phyloP scores from a whole-genome alignment of 2,329 filamentous ascomycete genomes.

The Lasiodiplodia theobromae region DNA sequence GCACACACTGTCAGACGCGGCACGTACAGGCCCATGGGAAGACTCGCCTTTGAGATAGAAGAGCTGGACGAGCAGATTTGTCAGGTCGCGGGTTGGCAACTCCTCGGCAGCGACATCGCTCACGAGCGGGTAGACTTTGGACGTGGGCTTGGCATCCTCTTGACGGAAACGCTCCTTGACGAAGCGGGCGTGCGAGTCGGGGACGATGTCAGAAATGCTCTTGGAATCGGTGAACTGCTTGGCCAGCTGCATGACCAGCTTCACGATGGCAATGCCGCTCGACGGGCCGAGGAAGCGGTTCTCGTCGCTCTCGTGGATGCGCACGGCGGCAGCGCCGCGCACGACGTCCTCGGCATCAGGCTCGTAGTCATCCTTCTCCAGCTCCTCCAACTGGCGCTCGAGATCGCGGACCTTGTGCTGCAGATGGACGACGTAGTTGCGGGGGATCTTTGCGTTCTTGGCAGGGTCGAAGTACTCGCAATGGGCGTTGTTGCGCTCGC shows the following conservation, averaged over 20 bases:
- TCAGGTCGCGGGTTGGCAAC: constrained; percentile 76
- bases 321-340: constrained; percentile 83
- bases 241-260: constrained; percentile 93
- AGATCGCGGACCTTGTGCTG: constrained; percentile 85
- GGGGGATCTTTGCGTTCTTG: constrained; percentile 83
- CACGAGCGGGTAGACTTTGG: constrained; percentile 88
- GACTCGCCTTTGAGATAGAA: constrained; percentile 81
- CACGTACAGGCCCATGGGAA: background rate
- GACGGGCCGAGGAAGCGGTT: constrained; percentile 90
- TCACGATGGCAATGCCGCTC: constrained; percentile 93
- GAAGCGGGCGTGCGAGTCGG: constrained; percentile 71
- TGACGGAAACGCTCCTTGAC: constrained; percentile 72
- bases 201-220: constrained; percentile 90
- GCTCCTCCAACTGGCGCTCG: constrained; percentile 79
- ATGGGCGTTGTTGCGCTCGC: constrained; percentile 86
- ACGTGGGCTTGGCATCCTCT: constrained; percentile 71
- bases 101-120: constrained; percentile 81
- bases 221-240: constrained; percentile 92
- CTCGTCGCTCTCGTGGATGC: constrained; percentile 84
- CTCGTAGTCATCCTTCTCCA: constrained; percentile 75
- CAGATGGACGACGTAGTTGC: constrained; percentile 90
- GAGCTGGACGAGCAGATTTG: constrained; percentile 80
- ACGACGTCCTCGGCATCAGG: constrained; percentile 84
- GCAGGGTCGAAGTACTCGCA: constrained; percentile 96
- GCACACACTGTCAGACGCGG: constrained; percentile 3